Evolutionary conservation across 768 basidiomycete genomes (phyloP), one percentile per base, ranked within the genome.

Genomic region (Leccinum disarticulatum): DNA sequence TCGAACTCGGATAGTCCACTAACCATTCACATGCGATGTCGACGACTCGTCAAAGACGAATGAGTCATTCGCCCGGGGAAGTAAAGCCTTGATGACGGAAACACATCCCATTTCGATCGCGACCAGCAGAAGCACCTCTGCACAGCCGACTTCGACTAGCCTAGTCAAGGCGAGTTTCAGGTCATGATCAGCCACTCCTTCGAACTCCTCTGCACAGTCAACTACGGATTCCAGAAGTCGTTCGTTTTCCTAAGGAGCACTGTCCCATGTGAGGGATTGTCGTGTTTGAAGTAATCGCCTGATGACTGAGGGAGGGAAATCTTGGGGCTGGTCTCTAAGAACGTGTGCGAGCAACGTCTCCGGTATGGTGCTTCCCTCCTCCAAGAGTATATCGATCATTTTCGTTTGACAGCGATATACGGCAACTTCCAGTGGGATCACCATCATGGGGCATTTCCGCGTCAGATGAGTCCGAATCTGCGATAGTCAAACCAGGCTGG

Each of bases 21-120:
- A 17, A 43, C 41, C 15, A 11, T 28, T 28, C 6, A 28, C 28
- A 28, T 28, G 28, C 8, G 28, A 28, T 28, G 28, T 8, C 8
- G 7, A 28, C 8, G 28, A 28, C 28, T 7, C 28, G 28, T 25
- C 22, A 22, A 28, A 6, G 28, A 28, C 6, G 6, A 6, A 28
- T 6, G 61, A 1, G 1, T 22, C 4, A 15, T 7, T 9, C 43
- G 10, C 1, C n/a, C n/a, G n/a, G 51, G 28, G 6, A 22, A 64
- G 38, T 6, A 64, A 22, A 4, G 30, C 8, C 5, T 14, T 28
- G 6, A 61, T 3, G 4, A 52, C 36, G 0, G 43, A 33, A 4
- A 58, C 11, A 4, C 54, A 65, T 38, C 52, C 57, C 3, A 31
- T 65, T 22, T 35, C 55, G 15, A 58, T 48, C 0, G 64, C 64